Base-by-base conservation (phyloP, 345 rosid species). In the Brassica rapa region DNA sequence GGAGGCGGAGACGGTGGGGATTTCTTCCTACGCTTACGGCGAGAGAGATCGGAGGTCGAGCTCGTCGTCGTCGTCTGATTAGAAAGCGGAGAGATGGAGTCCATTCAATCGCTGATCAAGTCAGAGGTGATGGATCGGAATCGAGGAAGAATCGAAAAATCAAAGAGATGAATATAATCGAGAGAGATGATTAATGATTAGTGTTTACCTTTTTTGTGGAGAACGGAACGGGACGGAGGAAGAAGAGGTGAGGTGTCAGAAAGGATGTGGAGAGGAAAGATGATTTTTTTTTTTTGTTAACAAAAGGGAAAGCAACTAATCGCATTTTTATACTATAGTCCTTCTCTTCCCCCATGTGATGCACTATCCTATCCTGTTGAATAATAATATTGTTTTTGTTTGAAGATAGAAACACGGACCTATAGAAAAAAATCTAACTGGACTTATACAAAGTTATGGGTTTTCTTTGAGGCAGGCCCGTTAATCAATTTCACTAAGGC, bases 1-100 rank as follows among this genome's bases (percentile, higher is more conserved):
- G 62, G 60, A 14, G 79, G 70, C 8, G 63, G 15, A 16, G 70
- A 61, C 2, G 86, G 3, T 0, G 62, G 79, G 0, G 80, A 76
- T 83, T 87, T 89, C 90, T 89, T 91, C 92, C 81, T 93, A 85
- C 87, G 84, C 78, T 77, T 88, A 49, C 88, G 86, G 33, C 82
- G 90, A 8, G 86, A 80, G 3, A 90, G 89, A 77, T 89, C 93
- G 29, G 83, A 62, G 62, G 1, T 65, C 2, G 81, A 63, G 78
- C 55, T 83, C 15, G 83, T 82, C 2, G 60, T 19, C 16, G 73
- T 73, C 16, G 79, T 70, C 4, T 68, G 77, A 78, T 82, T 82
- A 78, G 88, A 77, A 51, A 86, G 80, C 83, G 79, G 78, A 68
- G 81, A 70, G 4, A 32, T 15, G 14, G 83, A 75, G 0, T 74